Base-by-base conservation (phyloP, 495 filamentous ascomycete genomes). In the Xylaria telfairii region DNA sequence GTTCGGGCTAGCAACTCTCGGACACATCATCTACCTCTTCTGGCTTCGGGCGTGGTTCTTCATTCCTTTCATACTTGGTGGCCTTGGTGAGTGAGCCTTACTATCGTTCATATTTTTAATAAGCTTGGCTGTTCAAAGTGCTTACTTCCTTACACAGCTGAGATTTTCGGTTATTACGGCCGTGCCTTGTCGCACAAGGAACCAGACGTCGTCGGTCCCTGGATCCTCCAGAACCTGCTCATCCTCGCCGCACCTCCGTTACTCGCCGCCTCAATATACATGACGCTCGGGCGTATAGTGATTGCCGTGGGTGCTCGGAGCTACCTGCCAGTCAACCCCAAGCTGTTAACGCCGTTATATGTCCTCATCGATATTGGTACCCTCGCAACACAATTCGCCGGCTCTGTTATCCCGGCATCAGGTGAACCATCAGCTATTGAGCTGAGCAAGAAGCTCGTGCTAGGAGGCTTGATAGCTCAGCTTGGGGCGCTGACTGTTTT, bases 401-500 rank as follows among this genome's bases (percentile, higher is more conserved):
- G 83, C 69, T 76, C 71, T 32, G 81, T 72, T 2, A 46, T 87
- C 4, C 72, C 76, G 65, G 65, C 73, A 10, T 71, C 69, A 34
- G 83, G 82, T 17, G 73, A 56, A 0, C 56, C 56, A n/a, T 60
- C 56, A 17, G 71, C 68, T 12, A 68, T 74, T 39, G 54, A 81
- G 1, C 74, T 76, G 10, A 87, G 85, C 17, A 70, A 85, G 56
- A 76, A 79, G 13, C 76, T 87, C 17, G 79, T 89, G 1, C 69
- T 87, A 7, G 80, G 68, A 0, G 83, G 81, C 9, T 73, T 85
- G 21, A 73, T 85, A 46, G 76, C 87, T 26, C 86, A 88, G 59
- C 84, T 88, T 19, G 54, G 85, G 41, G 83, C 84, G 71, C 87
- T 88, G 72, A 81, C 79, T 2, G 76, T 86, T 32, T 89, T 89